Conservation (phyloP, 2,329 filamentous ascomycete species). For the Botrytis byssoidea region DNA sequence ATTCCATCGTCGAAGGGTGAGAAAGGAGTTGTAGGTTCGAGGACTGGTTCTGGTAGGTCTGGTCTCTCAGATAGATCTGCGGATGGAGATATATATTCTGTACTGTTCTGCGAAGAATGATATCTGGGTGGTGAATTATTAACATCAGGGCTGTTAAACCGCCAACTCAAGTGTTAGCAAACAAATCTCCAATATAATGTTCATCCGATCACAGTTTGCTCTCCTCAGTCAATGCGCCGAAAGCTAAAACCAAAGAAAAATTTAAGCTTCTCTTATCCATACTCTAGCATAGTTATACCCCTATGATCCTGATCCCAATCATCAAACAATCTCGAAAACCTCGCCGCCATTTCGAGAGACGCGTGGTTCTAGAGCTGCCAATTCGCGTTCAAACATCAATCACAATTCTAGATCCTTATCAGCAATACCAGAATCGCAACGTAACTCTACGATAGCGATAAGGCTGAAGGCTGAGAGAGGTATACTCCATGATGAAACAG, state of each 20-base stretch:
- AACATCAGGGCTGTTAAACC: neutral
- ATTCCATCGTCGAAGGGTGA: neutral
- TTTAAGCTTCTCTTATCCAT: constrained; percentile 8
- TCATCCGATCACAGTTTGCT: neutral
- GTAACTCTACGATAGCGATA: neutral
- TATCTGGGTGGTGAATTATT: neutral
- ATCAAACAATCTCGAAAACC: constrained; percentile 23
- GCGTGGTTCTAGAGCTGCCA: neutral
- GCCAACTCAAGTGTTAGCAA: neutral
- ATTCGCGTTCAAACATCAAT: neutral
- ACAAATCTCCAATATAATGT: neutral
- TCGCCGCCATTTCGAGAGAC: constrained; percentile 5
- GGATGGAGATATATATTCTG: constrained; percentile 9
- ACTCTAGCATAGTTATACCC: constrained; percentile 17
- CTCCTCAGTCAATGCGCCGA: neutral
- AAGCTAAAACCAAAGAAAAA: neutral
- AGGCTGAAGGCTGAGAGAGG: neutral
- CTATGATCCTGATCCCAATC: constrained; percentile 19
- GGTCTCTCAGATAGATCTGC: constrained; percentile 13
- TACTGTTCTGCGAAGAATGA: neutral
- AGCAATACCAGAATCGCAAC: neutral
- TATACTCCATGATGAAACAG: neutral
- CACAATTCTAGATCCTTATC: neutral
- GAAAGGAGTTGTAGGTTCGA: neutral
- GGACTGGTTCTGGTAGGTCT: neutral